phyloP scores from a whole-genome alignment of 2,329 filamentous ascomycete species.

The Nigrograna mackinnonii region DNA sequence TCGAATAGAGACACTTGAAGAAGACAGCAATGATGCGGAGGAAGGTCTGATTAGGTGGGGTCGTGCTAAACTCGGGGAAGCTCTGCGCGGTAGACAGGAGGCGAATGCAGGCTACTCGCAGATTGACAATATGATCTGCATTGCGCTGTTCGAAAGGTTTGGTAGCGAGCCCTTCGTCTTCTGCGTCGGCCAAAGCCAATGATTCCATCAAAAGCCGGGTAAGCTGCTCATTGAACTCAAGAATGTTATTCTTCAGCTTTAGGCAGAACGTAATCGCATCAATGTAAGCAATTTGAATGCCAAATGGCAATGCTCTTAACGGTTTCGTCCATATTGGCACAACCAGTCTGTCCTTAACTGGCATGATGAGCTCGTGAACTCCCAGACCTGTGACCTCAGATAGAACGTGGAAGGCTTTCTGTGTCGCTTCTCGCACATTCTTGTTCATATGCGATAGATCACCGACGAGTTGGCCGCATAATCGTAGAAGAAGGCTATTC shows the following conservation, averaged over 20 bases:
- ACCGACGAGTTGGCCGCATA: slow-evolving; percentile 83
- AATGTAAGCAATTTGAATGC: slow-evolving; percentile 96
- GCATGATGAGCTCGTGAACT: slow-evolving; percentile 85
- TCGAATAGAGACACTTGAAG: slow-evolving; percentile 96
- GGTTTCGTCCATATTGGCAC: slow-evolving; percentile 95
- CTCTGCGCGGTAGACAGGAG: slow-evolving; percentile 91
- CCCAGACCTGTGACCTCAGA: slow-evolving; percentile 77
- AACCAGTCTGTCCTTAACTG: slow-evolving; percentile 88
- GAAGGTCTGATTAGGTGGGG: slow-evolving; percentile 66
- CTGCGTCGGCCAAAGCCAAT: slow-evolving; percentile 88
- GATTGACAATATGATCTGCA: slow-evolving; percentile 89
- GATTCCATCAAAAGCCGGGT: slow-evolving; percentile 93
- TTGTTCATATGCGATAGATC: slow-evolving; percentile 96
- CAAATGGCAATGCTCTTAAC: slow-evolving; percentile 86
- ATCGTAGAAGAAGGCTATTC: slow-evolving; percentile 68
- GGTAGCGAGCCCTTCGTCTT: slow-evolving; percentile 85
- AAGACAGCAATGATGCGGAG: slow-evolving; percentile 83
- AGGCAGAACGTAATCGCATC: slow-evolving; percentile 97
- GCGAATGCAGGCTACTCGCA: slow-evolving; percentile 91
- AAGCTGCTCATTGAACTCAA: slow-evolving; percentile 88
- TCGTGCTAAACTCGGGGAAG: slow-evolving; percentile 87
- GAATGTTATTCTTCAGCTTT: slow-evolving; percentile 83
- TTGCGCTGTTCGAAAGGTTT: slow-evolving; percentile 90
- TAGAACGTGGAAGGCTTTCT: slow-evolving; percentile 78
- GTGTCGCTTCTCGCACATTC: slow-evolving; percentile 87